Percentiles rank a stretch among this genome's conserved stretches.
These are phyloP conservation scores for Macrolepiota dolichaula DNA, from an alignment of 768 basidiomycete genomes.

Conservation along the genomic window DNA sequence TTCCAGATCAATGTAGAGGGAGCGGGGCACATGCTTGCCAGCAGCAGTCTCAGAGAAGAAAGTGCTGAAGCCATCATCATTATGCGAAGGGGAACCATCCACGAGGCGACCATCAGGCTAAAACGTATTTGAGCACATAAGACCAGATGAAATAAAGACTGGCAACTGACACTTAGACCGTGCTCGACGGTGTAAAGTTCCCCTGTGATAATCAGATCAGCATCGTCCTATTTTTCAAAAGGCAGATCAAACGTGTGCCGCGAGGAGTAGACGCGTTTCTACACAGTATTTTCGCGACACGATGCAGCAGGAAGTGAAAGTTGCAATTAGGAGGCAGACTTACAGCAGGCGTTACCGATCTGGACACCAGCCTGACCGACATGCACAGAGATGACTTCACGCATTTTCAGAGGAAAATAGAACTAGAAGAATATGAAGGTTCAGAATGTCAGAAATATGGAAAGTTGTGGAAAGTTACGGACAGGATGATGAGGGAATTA, in stretches of 20 bases:
- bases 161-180: conserved; percentile 80
- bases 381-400: conserved; percentile 97
- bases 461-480: conserved; percentile 26
- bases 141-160: conserved; percentile 6
- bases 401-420: conserved; percentile 46
- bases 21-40: conserved; percentile 96
- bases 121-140: conserved; percentile 18
- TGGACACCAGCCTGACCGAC: conserved; percentile 99
- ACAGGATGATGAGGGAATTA: conserved; percentile 24
- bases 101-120: conserved; percentile 93
- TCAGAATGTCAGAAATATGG: conserved; percentile 17
- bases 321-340: conserved; percentile 35
- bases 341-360: conserved; percentile 98
- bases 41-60: conserved; percentile 98
- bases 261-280: conserved; percentile 32
- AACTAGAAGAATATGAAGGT: conserved; percentile 16
- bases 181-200: conserved; percentile 99
- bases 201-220: conserved; percentile 59
- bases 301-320: conserved; percentile 14
- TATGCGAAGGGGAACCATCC: conserved; percentile 69
- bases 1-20: conserved; percentile 95
- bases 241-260: conserved; percentile 11
- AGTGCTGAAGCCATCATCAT: conserved; percentile 93
- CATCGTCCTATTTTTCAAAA: conserved; percentile 27
- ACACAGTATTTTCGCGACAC: conserved; percentile 13